Evolutionary conservation across 176 grass and related monocot species (phyloP), one percentile per base, ranked within the genome.

Genomic region (Cymbopogon citratus): DNA sequence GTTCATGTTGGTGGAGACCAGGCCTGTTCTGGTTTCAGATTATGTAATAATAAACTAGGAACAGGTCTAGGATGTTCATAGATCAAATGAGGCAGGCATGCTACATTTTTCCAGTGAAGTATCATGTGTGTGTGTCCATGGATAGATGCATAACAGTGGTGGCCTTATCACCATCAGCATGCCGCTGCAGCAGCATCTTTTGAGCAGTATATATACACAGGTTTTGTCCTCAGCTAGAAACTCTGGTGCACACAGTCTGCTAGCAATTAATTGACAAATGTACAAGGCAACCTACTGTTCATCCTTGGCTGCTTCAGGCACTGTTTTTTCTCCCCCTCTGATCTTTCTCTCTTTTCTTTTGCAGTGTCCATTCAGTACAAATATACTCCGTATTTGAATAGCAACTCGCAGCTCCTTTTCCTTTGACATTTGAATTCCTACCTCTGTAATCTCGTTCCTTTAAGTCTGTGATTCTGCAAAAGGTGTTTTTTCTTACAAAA

Each of bases 201-300:
- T 86, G 73, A 90, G 87, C 87, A 90, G 87, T 90, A 82, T 90
- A 90, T 90, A 90, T 90, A 90, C 79, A 90, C 83, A 90, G 83
- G 85, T 86, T 90, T 90, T 86, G 87, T 90, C 83, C 87, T 90
- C 83, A 78, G 81, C 87, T 73, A 82, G 83, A 82, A 89, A 78
- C 83, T 82, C 79, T 89, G 87, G 48, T 69, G 46, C 64, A 79
- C 87, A 89, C 87, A 89, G 71, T 54, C 83, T 89, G 87, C 79
- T 82, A 48, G 27, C 61, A 68, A 90, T 90, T 90, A 90, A 90
- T 90, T 78, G 79, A 78, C 83, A 82, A 78, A 85, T 85, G 83
- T 82, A 89, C 87, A 85, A 78, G 79, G 83, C 59, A 61, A 26
- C 79, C 48, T 68, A 86, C 87, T 90, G 79, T 82, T 82, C 82